These are phyloP conservation scores for Erysimum cheiri DNA, from an alignment of 441 rosid species.

Conservation along the genomic window DNA sequence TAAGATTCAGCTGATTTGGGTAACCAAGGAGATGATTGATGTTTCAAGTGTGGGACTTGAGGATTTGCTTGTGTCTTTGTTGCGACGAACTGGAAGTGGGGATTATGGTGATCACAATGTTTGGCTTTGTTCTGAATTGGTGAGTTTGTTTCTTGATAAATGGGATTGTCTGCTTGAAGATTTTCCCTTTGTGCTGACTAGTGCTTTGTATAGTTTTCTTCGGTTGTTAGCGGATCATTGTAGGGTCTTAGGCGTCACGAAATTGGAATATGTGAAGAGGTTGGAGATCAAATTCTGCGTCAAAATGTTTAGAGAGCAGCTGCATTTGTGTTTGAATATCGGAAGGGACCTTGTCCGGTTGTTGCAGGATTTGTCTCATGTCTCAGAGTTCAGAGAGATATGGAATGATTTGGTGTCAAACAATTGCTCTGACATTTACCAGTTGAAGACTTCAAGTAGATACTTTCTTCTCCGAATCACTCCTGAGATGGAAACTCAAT, in stretches of 20 bases:
- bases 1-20: conserved; percentile 73
- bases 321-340: conserved; percentile 62
- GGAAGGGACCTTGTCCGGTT: conserved; percentile 83
- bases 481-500: conserved; percentile 75
- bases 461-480: conserved; percentile 69
- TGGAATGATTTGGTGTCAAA: conserved; percentile 67
- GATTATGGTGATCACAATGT: conserved; percentile 73
- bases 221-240: conserved; percentile 78
- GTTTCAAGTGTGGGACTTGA: conserved; percentile 71
- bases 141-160: conserved; percentile 51
- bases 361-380: conserved; percentile 79
- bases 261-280: conserved; percentile 54
- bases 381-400: conserved; percentile 63
- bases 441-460: conserved; percentile 63
- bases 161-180: conserved; percentile 71
- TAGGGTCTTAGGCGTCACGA: conserved; percentile 46
- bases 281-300: conserved; percentile 77
- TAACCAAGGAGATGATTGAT: conserved; percentile 63
- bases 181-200: conserved; percentile 57
- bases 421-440: conserved; percentile 48
- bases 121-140: conserved; percentile 81
- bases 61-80: conserved; percentile 56
- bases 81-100: conserved; percentile 70
- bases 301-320: conserved; percentile 79
- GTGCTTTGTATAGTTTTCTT: conserved; percentile 73